Evolutionary conservation across 306 rosid species (phyloP).

Genomic region (Glycyrrhiza uralensis): DNA sequence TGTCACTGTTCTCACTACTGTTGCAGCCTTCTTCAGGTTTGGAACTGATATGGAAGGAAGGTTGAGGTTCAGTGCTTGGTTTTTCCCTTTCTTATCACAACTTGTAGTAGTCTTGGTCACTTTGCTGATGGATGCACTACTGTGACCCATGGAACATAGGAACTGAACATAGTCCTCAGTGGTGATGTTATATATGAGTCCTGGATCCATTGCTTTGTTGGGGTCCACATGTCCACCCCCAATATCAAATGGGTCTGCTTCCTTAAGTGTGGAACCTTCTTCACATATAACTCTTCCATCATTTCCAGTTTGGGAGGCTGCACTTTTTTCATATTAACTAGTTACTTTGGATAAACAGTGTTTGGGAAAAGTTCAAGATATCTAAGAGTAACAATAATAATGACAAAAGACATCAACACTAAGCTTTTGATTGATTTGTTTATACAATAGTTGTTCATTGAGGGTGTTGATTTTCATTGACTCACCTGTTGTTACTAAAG

Average conservation of each 20-base stretch:
- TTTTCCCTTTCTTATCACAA: conserved; percentile 33
- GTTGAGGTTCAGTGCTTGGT: conserved; percentile 45
- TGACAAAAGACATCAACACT: no score
- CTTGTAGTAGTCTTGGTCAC: conserved; percentile 26
- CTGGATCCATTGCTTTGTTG: conserved; percentile 60
- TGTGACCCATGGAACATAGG: conserved; percentile 58
- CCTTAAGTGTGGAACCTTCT: conserved; percentile 47
- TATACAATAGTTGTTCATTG: not conserved
- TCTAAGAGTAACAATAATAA: no score
- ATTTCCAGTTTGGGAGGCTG: conserved; percentile 64
- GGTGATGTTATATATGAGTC: conserved; percentile 50
- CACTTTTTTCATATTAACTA: conserved; percentile 22
- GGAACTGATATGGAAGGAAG: conserved; percentile 73
- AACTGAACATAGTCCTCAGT: conserved; percentile 49
- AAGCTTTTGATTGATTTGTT: no score
- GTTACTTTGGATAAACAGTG: conserved; percentile 5
- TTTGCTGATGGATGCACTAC: conserved; percentile 39
- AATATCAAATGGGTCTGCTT: conserved; percentile 63
- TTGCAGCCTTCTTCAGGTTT: conserved; percentile 35
- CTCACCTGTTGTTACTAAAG: conserved; percentile 72
- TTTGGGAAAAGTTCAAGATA: no score
- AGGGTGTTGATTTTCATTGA: not conserved
- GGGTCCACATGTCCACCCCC: conserved; percentile 72
- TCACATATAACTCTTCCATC: conserved; percentile 54
- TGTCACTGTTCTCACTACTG: conserved; percentile 55